Conservation (phyloP, 768 basidiomycete species). For the Pleurotus cornucopiae region DNA sequence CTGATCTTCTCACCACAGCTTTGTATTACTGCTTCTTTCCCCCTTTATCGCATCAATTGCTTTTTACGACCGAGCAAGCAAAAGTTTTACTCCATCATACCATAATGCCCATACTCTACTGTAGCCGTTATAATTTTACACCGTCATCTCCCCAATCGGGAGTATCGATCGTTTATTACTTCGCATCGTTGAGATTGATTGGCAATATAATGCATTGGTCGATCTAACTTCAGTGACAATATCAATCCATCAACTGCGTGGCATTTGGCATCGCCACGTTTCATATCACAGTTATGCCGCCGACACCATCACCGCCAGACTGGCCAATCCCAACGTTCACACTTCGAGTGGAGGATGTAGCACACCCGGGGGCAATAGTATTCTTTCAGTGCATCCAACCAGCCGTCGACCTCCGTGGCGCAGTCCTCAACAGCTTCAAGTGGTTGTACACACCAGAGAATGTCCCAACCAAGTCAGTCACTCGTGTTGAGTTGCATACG, state of each 20-base stretch:
- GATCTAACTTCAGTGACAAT: background rate
- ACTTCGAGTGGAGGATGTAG: constrained; percentile 54
- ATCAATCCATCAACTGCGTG: background rate
- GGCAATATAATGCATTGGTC: background rate
- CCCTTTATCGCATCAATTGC: background rate
- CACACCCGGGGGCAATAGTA: constrained; percentile 51
- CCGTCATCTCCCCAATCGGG: background rate
- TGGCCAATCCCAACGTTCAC: constrained; percentile 57
- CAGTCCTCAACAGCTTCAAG: constrained; percentile 47
- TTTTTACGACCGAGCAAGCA: background rate
- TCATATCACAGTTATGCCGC: constrained; percentile 13
- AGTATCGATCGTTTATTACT: background rate
- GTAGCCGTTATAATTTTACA: background rate
- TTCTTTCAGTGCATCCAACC: constrained; percentile 52
- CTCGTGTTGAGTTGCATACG: too few species aligned
- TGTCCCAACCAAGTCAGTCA: constrained; percentile 32
- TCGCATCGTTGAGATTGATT: background rate
- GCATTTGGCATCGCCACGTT: background rate
- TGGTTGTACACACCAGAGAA: constrained; percentile 36
- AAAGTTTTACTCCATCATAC: background rate
- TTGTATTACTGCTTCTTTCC: background rate
- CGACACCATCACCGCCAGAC: constrained; percentile 14
- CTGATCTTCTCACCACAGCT: background rate
- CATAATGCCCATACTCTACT: constrained; percentile 1
- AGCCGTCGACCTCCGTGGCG: constrained; percentile 30